Evolutionary conservation across 768 basidiomycete genomes (phyloP).

Genomic region (Pholiota conissans): DNA sequence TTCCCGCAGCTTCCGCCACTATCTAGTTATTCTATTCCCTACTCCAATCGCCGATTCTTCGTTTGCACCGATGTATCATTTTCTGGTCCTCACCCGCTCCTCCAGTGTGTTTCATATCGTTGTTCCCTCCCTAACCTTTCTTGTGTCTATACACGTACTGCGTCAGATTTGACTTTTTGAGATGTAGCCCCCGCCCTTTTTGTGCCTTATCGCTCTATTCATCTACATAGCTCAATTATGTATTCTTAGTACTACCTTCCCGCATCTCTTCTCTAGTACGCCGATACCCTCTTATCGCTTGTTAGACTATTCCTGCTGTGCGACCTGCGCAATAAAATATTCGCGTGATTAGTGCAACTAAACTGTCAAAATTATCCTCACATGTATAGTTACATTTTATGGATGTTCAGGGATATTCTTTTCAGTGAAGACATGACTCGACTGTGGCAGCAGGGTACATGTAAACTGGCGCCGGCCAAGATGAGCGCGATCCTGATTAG

Average conservation of each 20-base stretch:
- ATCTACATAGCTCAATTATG: conserved; percentile 16
- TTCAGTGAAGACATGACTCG: too few species aligned
- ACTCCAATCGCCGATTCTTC: conserved; percentile 2
- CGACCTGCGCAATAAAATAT: conserved; percentile 10
- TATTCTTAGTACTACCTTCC: conserved; percentile 17
- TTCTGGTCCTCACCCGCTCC: not conserved
- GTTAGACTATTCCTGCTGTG: conserved; percentile 11
- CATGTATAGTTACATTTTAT: too few species aligned
- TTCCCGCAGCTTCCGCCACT: not conserved
- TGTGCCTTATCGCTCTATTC: conserved; percentile 12
- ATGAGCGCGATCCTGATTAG: too few species aligned
- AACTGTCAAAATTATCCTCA: too few species aligned
- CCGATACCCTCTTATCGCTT: conserved; percentile 9
- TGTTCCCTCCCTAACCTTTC: conserved; percentile 11
- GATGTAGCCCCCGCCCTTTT: conserved; percentile 17
- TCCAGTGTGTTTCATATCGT: not conserved
- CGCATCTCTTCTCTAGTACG: conserved; percentile 6
- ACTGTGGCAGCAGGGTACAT: too few species aligned
- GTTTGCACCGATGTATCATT: conserved; percentile 6
- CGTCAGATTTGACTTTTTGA: conserved; percentile 1
- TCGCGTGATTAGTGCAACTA: not conserved
- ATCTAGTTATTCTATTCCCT: conserved; percentile 2
- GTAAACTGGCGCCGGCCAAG: too few species aligned
- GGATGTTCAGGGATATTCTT: too few species aligned
- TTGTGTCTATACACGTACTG: not conserved